Conservation (phyloP, 345 rosid genomes). For the Moricandia moricandioides region DNA sequence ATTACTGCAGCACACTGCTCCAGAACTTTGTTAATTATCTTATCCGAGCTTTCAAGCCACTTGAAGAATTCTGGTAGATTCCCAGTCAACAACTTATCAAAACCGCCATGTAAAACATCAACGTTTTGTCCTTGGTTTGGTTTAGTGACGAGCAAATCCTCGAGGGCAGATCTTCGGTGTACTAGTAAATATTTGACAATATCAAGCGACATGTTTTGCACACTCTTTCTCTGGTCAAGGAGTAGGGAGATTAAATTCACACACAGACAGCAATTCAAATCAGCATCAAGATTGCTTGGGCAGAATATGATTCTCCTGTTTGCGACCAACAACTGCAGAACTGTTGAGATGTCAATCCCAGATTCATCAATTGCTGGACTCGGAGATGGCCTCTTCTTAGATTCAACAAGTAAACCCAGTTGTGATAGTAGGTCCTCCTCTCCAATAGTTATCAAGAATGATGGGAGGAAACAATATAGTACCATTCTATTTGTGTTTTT, state of each 20-base stretch:
- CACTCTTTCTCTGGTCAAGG: slow-evolving; percentile 70
- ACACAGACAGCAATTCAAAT: slow-evolving; percentile 89
- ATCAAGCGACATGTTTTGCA: slow-evolving; percentile 84
- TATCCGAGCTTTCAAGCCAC: slow-evolving; percentile 86
- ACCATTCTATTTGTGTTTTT: slow-evolving; percentile 92
- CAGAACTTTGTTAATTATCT: slow-evolving; percentile 71
- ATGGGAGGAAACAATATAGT: slow-evolving; percentile 86
- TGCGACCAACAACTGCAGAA: slow-evolving; percentile 89
- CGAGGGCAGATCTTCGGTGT: slow-evolving; percentile 85
- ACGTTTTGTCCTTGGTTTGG: slow-evolving; percentile 74
- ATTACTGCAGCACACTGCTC: slow-evolving; percentile 95
- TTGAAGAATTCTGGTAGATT: slow-evolving; percentile 69
- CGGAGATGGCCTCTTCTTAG: slow-evolving; percentile 53
- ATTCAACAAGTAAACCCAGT: slow-evolving; percentile 72
- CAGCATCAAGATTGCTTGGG: slow-evolving; percentile 92
- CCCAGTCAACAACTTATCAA: slow-evolving; percentile 87
- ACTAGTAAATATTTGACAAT: slow-evolving; percentile 76
- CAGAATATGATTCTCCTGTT: slow-evolving; percentile 88
- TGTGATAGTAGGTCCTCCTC: slow-evolving; percentile 81
- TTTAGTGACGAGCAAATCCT: slow-evolving; percentile 88
- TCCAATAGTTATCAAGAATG: slow-evolving; percentile 77
- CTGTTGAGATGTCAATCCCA: slow-evolving; percentile 71
- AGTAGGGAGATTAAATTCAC: slow-evolving; percentile 85
- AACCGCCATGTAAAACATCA: slow-evolving; percentile 92
- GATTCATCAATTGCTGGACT: slow-evolving; percentile 62